Evolutionary conservation across 345 rosid genomes (phyloP), one percentile per base, ranked within the genome.

Genomic region (Laguncularia racemosa): DNA sequence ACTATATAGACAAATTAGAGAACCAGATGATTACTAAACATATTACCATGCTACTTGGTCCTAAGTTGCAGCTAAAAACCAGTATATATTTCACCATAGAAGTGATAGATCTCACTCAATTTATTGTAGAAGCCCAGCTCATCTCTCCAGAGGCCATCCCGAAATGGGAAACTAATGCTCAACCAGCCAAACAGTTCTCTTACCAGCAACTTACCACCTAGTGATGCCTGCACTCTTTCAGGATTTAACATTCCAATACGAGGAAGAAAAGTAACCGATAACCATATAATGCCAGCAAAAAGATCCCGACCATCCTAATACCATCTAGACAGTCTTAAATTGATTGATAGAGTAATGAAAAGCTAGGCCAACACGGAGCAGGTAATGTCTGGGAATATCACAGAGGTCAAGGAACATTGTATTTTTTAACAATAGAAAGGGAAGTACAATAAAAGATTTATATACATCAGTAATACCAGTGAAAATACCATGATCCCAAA

Each of bases 151-250:
- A 55, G 46, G 46, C 49, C 60, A 33, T 33, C 40, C 40, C 40
- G 40, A 33, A 33, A 33, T 33, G 11, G 40, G 40, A 33, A 33
- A 33, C 40, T 33, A 33, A 33, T 7, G 40, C 49, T 63, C 46
- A 52, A 60, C 52, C 59, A 61, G 44, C 59, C 69, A 67, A 53
- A 52, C 65, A 44, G 55, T 54, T 9, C 40, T 33, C 7, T 33
- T 33, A 33, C 40, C 40, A 33, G 19, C 14, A 33, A 49, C 58
- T 64, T 61, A 59, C 13, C 51, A 49, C 60, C 47, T 47, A 58
- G 64, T 57, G 43, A 67, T 20, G 47, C 71, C 71, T 65, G 74
- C 79, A 65, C 60, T 63, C 62, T 58, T 50, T 61, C 28, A 55
- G 67, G 57, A 69, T 60, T 54, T 47, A 58, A 50, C 65, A 63